phyloP scores from a whole-genome alignment of 768 basidiomycete genomes.

The Lentinula sp. region DNA sequence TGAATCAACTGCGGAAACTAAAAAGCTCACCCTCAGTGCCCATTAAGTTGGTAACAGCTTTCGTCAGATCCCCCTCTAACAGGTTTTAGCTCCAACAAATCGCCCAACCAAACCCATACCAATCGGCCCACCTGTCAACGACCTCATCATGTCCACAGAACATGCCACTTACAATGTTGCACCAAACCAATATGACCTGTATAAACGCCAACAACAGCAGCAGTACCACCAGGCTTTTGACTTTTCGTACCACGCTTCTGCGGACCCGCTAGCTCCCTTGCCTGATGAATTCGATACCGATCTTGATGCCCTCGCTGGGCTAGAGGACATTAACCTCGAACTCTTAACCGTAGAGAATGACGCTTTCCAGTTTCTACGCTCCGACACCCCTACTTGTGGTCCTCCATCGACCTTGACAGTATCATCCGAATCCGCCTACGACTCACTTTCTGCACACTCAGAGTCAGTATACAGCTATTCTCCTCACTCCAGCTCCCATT shows the following conservation, averaged over 20 bases:
- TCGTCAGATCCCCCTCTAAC: background rate
- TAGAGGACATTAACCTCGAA: constrained; percentile 58
- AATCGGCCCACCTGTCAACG: background rate
- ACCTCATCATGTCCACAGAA: background rate
- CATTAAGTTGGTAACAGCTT: background rate
- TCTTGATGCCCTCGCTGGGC: constrained; percentile 66
- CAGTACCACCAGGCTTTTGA: constrained; percentile 57
- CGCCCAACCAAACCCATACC: background rate
- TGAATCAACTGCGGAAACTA: background rate
- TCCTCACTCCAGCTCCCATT: constrained; percentile 41
- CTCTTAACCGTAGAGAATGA: constrained; percentile 61
- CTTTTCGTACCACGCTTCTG: constrained; percentile 64
- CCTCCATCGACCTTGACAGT: constrained; percentile 76
- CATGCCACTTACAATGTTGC: background rate
- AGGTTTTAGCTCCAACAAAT: background rate
- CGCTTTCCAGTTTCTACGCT: constrained; percentile 58
- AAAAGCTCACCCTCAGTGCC: background rate
- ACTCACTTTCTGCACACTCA: constrained; percentile 61
- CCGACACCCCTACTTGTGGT: constrained; percentile 59
- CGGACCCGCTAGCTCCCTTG: constrained; percentile 71
- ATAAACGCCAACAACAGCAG: constrained; percentile 20
- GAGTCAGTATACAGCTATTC: constrained; percentile 68
- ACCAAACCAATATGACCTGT: background rate
- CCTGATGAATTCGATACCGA: constrained; percentile 83
- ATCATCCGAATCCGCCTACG: constrained; percentile 73